These are phyloP conservation scores for Ophiostoma fasciatum DNA, from an alignment of 2,329 filamentous ascomycete species.

Conservation along the genomic window DNA sequence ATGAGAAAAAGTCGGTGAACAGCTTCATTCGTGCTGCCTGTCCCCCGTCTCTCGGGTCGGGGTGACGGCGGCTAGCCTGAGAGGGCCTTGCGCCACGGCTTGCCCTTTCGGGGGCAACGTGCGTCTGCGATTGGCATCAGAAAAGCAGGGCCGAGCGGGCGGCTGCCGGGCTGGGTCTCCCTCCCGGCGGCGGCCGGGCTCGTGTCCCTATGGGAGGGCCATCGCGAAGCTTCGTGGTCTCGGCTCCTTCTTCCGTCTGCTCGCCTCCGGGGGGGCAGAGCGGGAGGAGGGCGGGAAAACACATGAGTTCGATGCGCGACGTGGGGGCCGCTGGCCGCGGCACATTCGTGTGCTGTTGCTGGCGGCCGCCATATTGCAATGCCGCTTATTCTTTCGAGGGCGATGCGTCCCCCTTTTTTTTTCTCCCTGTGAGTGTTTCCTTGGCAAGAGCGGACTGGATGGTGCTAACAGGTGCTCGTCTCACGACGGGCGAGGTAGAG, in stretches of 20 bases:
- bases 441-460: conserved; percentile 4
- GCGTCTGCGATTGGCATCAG: conserved; percentile 15
- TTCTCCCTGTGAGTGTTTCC: conserved; percentile 6
- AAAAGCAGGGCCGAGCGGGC: conserved; percentile 12
- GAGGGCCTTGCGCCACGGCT: conserved; percentile 12
- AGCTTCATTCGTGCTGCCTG: conserved; percentile 10
- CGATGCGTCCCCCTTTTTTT: conserved; percentile 10
- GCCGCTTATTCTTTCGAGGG: conserved; percentile 15
- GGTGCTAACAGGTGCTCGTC: conserved; percentile 11
- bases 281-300: conserved; percentile 5
- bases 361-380: conserved; percentile 13
- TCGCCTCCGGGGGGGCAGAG: neutral
- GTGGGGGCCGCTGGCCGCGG: conserved; percentile 6
- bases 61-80: conserved; percentile 9
- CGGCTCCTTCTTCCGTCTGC: neutral
- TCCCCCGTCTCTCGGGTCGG: neutral
- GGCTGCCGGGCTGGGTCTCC: neutral
- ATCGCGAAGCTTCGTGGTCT: conserved; percentile 14
- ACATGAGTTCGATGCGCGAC: conserved; percentile 15
- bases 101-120: neutral
- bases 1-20: conserved; percentile 16
- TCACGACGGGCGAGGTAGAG: no score
- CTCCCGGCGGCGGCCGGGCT: no score
- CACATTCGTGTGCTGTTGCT: neutral
- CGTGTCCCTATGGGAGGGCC: conserved; percentile 13